Evolutionary conservation across 2,329 filamentous ascomycete genomes (phyloP).

Genomic region (Fusarium oligoseptatum): DNA sequence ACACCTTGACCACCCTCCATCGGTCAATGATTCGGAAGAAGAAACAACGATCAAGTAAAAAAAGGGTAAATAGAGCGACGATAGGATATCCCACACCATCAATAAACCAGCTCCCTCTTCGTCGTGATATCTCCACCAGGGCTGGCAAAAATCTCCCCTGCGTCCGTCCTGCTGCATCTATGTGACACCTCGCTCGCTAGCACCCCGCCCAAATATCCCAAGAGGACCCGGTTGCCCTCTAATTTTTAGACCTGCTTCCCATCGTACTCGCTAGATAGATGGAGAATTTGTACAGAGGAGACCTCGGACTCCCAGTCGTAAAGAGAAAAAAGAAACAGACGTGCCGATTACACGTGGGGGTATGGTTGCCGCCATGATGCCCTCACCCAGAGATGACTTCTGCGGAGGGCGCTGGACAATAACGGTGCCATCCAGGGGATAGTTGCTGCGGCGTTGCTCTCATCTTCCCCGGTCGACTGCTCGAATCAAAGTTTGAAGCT

Average conservation of each 20-base stretch:
- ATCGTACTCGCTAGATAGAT: conserved; percentile 9
- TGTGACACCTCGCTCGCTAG: conserved; percentile 36
- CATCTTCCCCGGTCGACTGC: conserved; percentile 41
- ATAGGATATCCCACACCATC: conserved; percentile 44
- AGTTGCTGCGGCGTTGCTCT: conserved; percentile 30
- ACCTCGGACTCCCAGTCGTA: conserved; percentile 33
- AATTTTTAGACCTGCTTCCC: conserved; percentile 35
- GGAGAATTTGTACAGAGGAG: conserved; percentile 45
- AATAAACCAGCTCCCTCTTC: conserved; percentile 26
- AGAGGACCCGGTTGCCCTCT: conserved; percentile 34
- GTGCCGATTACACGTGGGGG: conserved; percentile 38
- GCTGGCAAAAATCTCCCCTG: conserved; percentile 24
- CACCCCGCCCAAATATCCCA: conserved; percentile 40
- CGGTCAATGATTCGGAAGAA: conserved; percentile 38
- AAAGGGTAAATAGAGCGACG: conserved; percentile 48
- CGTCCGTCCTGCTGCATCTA: conserved; percentile 20
- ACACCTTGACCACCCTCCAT: conserved; percentile 35
- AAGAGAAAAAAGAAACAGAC: conserved; percentile 40
- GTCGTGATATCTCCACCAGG: conserved; percentile 25
- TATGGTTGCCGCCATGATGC: conserved; percentile 28
- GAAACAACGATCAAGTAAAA: conserved; percentile 45
- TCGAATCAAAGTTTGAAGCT: conserved; percentile 45
- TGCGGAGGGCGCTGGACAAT: conserved; percentile 5
- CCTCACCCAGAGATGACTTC: conserved; percentile 19
- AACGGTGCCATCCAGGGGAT: conserved; percentile 21